Percentiles rank a stretch among this genome's conserved stretches.
These are phyloP conservation scores for Diplodia seriata DNA, from an alignment of 2,329 filamentous ascomycete genomes.

Conservation along the genomic window DNA sequence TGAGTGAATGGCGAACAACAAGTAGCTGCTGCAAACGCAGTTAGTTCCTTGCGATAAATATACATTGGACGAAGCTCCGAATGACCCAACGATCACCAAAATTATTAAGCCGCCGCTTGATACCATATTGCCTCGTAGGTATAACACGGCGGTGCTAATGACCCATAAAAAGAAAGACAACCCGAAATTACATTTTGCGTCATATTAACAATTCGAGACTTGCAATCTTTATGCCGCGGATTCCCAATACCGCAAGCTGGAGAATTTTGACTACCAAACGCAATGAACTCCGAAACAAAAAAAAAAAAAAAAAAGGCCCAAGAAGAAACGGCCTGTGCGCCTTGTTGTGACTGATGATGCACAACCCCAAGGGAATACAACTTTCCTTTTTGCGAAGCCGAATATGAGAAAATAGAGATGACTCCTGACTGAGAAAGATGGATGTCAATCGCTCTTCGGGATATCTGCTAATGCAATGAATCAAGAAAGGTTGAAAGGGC, in stretches of 20 bases:
- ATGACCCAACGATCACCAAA: conserved; percentile 14
- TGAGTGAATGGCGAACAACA: neutral
- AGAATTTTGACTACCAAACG: conserved; percentile 12
- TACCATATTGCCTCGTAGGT: neutral
- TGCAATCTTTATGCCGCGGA: conserved; percentile 22
- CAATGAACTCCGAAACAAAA: conserved; percentile 14
- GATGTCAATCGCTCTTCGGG: conserved; percentile 22
- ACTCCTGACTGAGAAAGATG: conserved; percentile 11
- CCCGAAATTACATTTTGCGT: neutral
- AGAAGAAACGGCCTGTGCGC: conserved; percentile 5
- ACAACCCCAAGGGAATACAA: conserved; percentile 15
- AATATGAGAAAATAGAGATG: neutral
- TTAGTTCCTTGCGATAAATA: conserved; percentile 6
- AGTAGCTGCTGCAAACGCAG: neutral
- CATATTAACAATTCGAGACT: conserved; percentile 4
- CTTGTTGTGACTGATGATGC: conserved; percentile 5
- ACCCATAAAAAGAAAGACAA: neutral
- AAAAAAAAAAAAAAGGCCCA: neutral
- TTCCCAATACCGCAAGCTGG: conserved; percentile 11
- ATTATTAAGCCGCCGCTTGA: neutral
- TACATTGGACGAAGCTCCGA: conserved; percentile 13
- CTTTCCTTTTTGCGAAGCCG: conserved; percentile 21
- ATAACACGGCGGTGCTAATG: neutral
- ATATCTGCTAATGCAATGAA: conserved; percentile 29
- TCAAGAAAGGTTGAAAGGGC: conserved; percentile 7